These are phyloP conservation scores for Starmerella bacillaris DNA, from an alignment of 805 yeast species.

Conservation along the genomic window DNA sequence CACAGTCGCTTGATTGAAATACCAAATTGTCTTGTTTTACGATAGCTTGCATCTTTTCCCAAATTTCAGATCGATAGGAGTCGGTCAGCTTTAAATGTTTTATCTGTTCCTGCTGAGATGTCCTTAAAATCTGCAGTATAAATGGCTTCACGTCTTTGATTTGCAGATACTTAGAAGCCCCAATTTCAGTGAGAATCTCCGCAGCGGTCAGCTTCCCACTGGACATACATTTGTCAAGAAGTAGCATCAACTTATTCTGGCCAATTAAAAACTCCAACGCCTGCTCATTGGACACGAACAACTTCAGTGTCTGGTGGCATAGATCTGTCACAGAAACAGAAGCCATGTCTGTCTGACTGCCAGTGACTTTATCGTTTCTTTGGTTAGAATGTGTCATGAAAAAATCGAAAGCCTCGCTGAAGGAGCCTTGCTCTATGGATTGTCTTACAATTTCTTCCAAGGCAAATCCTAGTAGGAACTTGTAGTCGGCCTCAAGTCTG, in stretches of 20 bases:
- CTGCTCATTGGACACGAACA: constrained; percentile 1
- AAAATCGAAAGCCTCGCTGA: constrained; percentile 37
- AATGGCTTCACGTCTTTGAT: constrained; percentile 58
- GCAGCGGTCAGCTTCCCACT: not conserved
- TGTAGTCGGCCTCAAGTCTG: constrained; percentile 13
- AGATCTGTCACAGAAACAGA: not conserved
- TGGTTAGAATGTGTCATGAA: constrained; percentile 19
- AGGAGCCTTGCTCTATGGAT: constrained; percentile 39
- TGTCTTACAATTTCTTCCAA: constrained; percentile 53
- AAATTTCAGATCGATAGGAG: constrained; percentile 51
- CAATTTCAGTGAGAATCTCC: constrained; percentile 10
- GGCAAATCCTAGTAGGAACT: constrained; percentile 23
- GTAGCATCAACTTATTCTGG: not conserved
- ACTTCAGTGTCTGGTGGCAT: constrained; percentile 4
- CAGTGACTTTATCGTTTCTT: too few species aligned
- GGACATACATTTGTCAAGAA: not conserved
- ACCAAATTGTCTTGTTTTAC: constrained; percentile 35
- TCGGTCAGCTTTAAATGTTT: constrained; percentile 48
- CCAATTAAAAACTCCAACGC: constrained; percentile 5
- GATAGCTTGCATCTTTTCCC: constrained; percentile 36
- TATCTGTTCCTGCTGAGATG: constrained; percentile 45
- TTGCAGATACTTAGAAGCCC: constrained; percentile 43
- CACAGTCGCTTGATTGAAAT: constrained; percentile 46
- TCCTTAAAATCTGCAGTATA: constrained; percentile 40
- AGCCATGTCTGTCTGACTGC: too few species aligned